Conservation (phyloP, 2,329 filamentous ascomycete species). For the Decorospora gaudefroyi region DNA sequence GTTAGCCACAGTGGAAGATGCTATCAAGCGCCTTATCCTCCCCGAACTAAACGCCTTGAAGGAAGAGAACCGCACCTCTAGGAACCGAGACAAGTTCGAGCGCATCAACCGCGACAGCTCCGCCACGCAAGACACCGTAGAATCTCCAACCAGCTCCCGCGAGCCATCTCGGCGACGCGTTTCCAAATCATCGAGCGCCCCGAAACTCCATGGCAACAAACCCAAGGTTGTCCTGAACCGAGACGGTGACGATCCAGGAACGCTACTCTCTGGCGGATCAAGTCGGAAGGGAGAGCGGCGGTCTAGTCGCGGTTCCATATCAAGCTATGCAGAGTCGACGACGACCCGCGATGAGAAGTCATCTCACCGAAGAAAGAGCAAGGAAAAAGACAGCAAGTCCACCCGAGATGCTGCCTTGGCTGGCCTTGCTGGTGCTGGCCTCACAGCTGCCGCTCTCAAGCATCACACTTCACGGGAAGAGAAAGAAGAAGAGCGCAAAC, state of each 20-base stretch:
- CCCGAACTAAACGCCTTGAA: constrained; percentile 92
- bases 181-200: constrained; percentile 65
- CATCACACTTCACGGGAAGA: constrained; percentile 67
- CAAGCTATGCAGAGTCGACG: constrained; percentile 45
- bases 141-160: constrained; percentile 55
- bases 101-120: constrained; percentile 54
- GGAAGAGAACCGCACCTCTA: constrained; percentile 80
- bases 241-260: constrained; percentile 62
- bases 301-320: constrained; percentile 57
- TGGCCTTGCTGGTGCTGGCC: constrained; percentile 59
- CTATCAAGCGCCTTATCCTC: constrained; percentile 84
- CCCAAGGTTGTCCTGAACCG: constrained; percentile 65
- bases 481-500: constrained; percentile 49
- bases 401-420: constrained; percentile 61
- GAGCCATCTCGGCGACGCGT: constrained; percentile 57
- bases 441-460: constrained; percentile 65
- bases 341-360: constrained; percentile 56
- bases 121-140: constrained; percentile 61
- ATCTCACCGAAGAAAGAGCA: constrained; percentile 56
- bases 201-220: constrained; percentile 59
- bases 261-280: constrained; percentile 61
- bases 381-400: constrained; percentile 50
- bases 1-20: constrained; percentile 89
- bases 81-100: constrained; percentile 71
- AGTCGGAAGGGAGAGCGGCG: constrained; percentile 57